These are phyloP conservation scores for Backusella luteola DNA, from an alignment of 192 early-diverging fungal species.

Conservation along the genomic window DNA sequence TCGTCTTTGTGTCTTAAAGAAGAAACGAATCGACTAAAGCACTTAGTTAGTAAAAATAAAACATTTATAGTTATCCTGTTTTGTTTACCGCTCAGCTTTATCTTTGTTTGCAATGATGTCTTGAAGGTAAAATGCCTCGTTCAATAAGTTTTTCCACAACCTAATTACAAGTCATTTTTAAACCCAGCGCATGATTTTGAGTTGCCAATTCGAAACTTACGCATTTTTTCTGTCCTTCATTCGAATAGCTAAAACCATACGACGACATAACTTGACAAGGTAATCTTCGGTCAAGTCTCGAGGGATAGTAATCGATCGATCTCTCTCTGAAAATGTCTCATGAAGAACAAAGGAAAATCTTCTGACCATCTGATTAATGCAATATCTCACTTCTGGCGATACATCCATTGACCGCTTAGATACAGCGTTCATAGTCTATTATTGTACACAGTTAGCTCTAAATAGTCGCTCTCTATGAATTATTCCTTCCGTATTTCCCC, in stretches of 20 bases:
- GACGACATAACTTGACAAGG: constrained; percentile 64
- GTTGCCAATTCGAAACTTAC: constrained; percentile 34
- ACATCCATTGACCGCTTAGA: constrained; percentile 4
- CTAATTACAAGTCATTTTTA: constrained; percentile 31
- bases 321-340: constrained; percentile 11
- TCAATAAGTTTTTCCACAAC: constrained; percentile 71
- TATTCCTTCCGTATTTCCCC: background rate
- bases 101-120: constrained; percentile 74
- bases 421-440: constrained; percentile 31
- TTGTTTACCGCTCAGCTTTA: constrained; percentile 59
- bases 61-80: background rate
- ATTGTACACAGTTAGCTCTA: background rate
- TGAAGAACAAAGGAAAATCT: constrained; percentile 33
- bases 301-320: constrained; percentile 43
- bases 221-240: constrained; percentile 75
- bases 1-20: background rate
- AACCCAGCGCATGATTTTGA: background rate
- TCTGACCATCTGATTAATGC: constrained; percentile 20
- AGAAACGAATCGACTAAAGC: background rate
- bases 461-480: background rate
- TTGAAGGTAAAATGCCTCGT: constrained; percentile 78
- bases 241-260: constrained; percentile 68
- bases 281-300: constrained; percentile 58
- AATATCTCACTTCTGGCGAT: constrained; percentile 11
- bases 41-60: background rate